Percentiles rank a stretch among this genome's conserved stretches.
phyloP scores from a whole-genome alignment of 2,329 filamentous ascomycete genomes.

The Cladosporium oxysporum region DNA sequence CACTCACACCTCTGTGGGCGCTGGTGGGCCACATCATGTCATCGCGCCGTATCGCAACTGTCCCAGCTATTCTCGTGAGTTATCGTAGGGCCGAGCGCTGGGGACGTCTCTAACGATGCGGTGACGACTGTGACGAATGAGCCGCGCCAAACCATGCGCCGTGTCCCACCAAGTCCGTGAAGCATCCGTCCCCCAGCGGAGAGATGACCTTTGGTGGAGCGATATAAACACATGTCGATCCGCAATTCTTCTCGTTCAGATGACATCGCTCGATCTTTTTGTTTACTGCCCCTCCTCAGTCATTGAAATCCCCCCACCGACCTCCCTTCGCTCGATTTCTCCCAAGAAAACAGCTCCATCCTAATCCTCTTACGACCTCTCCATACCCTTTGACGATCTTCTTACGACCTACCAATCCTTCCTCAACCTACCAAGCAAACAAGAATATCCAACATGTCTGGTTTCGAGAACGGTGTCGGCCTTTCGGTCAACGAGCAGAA shows the following conservation, averaged over 20 bases:
- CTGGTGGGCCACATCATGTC: slow-evolving; percentile 16
- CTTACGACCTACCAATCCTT: slow-evolving; percentile 11
- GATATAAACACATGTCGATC: slow-evolving; percentile 19
- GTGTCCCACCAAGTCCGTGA: slow-evolving; percentile 17
- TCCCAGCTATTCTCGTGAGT: slow-evolving; percentile 16
- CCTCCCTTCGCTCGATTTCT: slow-evolving; percentile 5
- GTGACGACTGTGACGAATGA: slow-evolving; percentile 13
- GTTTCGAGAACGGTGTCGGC: slow-evolving; percentile 57
- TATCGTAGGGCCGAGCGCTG: slow-evolving; percentile 18
- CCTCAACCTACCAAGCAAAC: slow-evolving; percentile 23
- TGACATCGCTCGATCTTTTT: slow-evolving; percentile 20
- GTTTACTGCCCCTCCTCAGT: slow-evolving; percentile 13
- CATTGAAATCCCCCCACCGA: slow-evolving; percentile 4
- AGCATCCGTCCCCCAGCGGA: slow-evolving; percentile 7
- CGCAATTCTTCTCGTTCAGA: slow-evolving; percentile 14
- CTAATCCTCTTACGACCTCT: slow-evolving; percentile 10
- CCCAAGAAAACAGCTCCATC: slow-evolving; percentile 3
- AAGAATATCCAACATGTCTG: slow-evolving; percentile 54
- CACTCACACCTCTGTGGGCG: neutral
- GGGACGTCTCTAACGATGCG: neutral
- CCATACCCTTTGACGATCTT: slow-evolving; percentile 6
- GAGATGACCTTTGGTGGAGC: neutral
- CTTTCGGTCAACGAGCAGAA: slow-evolving; percentile 40
- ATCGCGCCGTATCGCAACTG: slow-evolving; percentile 14
- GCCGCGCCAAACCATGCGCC: slow-evolving; percentile 6